phyloP scores from a whole-genome alignment of 2,329 filamentous ascomycete genomes.

The Curvularia sp. region DNA sequence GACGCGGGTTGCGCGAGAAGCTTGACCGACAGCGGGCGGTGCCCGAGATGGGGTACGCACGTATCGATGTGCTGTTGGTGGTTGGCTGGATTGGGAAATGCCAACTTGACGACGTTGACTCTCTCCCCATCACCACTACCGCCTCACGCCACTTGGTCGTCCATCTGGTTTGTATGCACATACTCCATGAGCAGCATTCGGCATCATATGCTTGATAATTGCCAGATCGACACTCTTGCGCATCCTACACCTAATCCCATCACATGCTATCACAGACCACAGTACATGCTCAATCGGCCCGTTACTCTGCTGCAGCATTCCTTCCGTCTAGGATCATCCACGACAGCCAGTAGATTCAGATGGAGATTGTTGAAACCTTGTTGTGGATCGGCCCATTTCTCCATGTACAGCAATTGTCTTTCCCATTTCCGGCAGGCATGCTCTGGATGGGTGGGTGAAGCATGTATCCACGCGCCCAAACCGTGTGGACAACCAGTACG shows the following conservation, averaged over 20 bases:
- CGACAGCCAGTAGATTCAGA: background rate
- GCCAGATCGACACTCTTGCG: background rate
- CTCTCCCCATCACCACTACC: background rate
- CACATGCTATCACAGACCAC: background rate
- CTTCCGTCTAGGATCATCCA: constrained; percentile 1
- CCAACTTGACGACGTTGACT: background rate
- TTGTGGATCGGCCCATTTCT: background rate
- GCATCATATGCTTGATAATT: background rate
- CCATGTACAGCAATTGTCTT: background rate
- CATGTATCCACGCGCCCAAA: background rate
- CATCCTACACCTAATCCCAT: background rate
- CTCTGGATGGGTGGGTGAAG: background rate
- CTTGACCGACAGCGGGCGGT: constrained; percentile 10
- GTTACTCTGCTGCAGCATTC: constrained; percentile 2
- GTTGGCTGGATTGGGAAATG: background rate
- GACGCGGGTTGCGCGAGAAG: constrained; percentile 13
- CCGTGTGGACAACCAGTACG: background rate
- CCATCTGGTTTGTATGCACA: background rate
- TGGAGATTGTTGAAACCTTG: background rate
- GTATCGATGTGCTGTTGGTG: background rate
- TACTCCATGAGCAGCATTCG: background rate
- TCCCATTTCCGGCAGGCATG: background rate
- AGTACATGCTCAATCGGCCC: constrained; percentile 1
- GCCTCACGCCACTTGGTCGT: background rate
- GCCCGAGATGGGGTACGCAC: constrained; percentile 1